A percentile compares a stretch with the other conserved stretches of the same genome.
These are phyloP conservation scores for Daldinia caldariorum DNA, from an alignment of 495 filamentous ascomycete genomes.

Conservation along the genomic window DNA sequence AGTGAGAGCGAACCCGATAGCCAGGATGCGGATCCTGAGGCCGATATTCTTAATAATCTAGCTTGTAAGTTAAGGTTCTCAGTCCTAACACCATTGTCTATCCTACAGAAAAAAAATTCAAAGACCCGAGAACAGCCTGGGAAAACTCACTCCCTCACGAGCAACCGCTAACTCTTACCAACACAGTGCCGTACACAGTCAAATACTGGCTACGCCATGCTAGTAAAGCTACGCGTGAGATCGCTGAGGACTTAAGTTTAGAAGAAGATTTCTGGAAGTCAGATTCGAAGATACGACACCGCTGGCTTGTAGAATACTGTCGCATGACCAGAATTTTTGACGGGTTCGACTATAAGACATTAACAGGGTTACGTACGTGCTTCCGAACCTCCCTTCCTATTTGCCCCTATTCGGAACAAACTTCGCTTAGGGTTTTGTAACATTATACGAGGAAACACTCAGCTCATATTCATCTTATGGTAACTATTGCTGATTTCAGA, in stretches of 20 bases:
- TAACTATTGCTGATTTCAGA: slow-evolving; percentile 12
- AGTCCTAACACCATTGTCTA: background rate
- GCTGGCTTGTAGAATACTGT: slow-evolving; percentile 51
- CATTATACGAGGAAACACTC: too few species aligned
- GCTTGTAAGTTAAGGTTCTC: slow-evolving; percentile 31
- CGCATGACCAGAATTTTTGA: slow-evolving; percentile 39
- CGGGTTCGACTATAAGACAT: slow-evolving; percentile 39
- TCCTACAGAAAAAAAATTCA: background rate
- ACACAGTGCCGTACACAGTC: slow-evolving; percentile 46
- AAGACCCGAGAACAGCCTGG: background rate
- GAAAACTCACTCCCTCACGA: too few species aligned
- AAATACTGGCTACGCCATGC: slow-evolving; percentile 54
- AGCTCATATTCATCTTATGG: background rate
- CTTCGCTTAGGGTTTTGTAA: too few species aligned
- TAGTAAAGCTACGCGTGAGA: slow-evolving; percentile 51
- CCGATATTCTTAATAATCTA: slow-evolving; percentile 30
- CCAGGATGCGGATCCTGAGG: slow-evolving; percentile 32
- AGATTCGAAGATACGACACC: slow-evolving; percentile 46
- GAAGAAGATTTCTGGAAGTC: slow-evolving; percentile 50
- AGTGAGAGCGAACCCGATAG: slow-evolving; percentile 24
- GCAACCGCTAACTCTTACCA: slow-evolving; percentile 12
- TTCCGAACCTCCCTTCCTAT: background rate
- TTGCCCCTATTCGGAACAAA: too few species aligned
- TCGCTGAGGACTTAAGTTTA: slow-evolving; percentile 49
- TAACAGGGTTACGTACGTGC: slow-evolving; percentile 43